Evolutionary conservation across 129 eudicot species (phyloP), one percentile per base, ranked within the genome.

Genomic region (Solidago caesia): DNA sequence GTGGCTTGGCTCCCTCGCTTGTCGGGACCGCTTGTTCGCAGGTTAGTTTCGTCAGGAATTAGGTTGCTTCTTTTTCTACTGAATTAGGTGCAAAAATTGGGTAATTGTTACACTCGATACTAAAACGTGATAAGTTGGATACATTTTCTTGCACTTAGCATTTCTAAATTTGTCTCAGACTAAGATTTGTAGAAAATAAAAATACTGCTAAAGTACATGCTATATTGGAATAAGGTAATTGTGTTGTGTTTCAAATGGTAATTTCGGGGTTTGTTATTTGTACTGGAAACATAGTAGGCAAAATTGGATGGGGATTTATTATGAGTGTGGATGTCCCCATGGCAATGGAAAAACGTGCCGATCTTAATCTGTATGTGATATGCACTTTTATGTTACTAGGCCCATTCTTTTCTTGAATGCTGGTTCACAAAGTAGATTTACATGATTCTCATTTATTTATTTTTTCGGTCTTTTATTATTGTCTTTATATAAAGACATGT

Each of bases 21-120:
- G 89, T 90, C 44, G 98, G 98, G 52, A 94, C 98, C 0, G 96
- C 98, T 44, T 85, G 92, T 4, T 93, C 98, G 67, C 97, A 93
- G 97, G 98, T 88, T 75, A 83, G 70, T 70, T 81, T 43, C 5
- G 53, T 77, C 62, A 29, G 26, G 51, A 55, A 55, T 48, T 12
- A 55, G 56, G 71, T 25, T 52, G 65, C 55, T 46, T 51, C 60
- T 0, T 14, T 53, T n/a, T 46, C 51, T 13, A 53, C 58, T 13
- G 60, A 21, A 21, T 21, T 21, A 21, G 21, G 21, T 21, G 21
- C 21, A 21, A 21, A 21, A 21, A 21, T 21, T 21, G 21, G 21
- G 21, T 21, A 21, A 21, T 21, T 21, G 21, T 21, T 21, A 21
- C 21, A 21, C 21, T 21, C 60, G 21, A 6, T 13, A 53, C 13